Evolutionary conservation across 345 rosid species (phyloP).

Genomic region (Eucalyptus virginea): DNA sequence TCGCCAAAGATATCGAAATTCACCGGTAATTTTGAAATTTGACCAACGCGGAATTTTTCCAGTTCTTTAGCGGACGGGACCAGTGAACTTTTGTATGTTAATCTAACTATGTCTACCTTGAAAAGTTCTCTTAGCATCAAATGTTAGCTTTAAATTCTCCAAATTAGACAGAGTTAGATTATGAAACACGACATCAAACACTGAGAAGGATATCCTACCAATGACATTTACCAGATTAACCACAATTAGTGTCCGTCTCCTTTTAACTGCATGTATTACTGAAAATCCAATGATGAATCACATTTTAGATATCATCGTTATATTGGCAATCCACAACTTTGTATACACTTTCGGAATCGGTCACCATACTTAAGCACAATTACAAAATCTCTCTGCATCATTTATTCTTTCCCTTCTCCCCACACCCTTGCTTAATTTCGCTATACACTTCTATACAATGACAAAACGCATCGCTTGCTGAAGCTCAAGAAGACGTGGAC

Average conservation of each 20-base stretch:
- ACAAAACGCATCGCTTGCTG: neutral
- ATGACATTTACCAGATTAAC: neutral
- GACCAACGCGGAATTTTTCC: neutral
- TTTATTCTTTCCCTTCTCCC: neutral
- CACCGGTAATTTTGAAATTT: neutral
- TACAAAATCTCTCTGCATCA: neutral
- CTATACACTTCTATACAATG: neutral
- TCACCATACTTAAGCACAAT: neutral
- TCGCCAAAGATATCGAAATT: neutral
- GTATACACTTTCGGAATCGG: neutral
- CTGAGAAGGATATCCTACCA: neutral
- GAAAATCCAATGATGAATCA: neutral
- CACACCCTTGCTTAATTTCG: neutral
- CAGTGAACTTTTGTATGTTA: neutral
- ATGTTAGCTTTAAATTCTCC: neutral
- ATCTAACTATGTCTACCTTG: neutral
- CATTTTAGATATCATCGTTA: neutral
- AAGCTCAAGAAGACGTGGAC: constrained; percentile 1
- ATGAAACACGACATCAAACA: neutral
- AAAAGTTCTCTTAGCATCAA: neutral
- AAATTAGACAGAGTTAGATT: neutral
- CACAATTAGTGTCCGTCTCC: neutral
- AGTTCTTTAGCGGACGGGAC: neutral
- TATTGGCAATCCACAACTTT: neutral
- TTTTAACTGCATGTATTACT: neutral